Conservation (phyloP, 225 moss, liverwort and hornwort species). For the Marchantia polymorpha region DNA sequence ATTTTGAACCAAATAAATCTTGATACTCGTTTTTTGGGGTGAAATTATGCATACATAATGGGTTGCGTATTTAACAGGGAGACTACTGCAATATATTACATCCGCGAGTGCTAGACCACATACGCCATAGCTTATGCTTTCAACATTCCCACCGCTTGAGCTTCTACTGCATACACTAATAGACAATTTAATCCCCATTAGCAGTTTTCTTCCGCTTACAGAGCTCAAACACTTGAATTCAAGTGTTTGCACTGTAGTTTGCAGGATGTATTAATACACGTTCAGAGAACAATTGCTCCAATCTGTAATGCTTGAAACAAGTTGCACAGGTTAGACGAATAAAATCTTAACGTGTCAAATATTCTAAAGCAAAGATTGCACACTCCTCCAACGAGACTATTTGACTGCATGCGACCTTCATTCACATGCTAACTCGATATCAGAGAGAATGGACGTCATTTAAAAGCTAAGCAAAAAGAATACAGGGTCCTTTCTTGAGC, state of each 20-base stretch:
- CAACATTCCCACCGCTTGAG: too few species aligned
- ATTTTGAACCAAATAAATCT: too few species aligned
- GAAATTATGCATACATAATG: too few species aligned
- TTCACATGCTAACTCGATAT: background rate
- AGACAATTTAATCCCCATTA: too few species aligned
- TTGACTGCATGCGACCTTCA: background rate
- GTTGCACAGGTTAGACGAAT: background rate
- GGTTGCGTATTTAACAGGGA: too few species aligned
- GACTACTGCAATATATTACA: too few species aligned
- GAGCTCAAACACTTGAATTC: background rate
- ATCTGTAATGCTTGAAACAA: background rate
- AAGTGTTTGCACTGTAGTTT: too few species aligned
- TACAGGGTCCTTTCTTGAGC: background rate
- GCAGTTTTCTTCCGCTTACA: background rate
- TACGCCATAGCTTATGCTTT: too few species aligned
- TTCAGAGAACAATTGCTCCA: background rate
- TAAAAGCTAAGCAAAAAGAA: background rate
- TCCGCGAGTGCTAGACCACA: too few species aligned
- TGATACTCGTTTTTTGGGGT: too few species aligned
- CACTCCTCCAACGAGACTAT: background rate
- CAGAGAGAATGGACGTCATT: background rate
- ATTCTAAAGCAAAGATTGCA: background rate
- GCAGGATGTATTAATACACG: too few species aligned
- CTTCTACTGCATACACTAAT: too few species aligned
- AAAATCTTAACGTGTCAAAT: background rate